Evolutionary conservation across 805 yeast species (phyloP).

Genomic region (Ogataea pini): DNA sequence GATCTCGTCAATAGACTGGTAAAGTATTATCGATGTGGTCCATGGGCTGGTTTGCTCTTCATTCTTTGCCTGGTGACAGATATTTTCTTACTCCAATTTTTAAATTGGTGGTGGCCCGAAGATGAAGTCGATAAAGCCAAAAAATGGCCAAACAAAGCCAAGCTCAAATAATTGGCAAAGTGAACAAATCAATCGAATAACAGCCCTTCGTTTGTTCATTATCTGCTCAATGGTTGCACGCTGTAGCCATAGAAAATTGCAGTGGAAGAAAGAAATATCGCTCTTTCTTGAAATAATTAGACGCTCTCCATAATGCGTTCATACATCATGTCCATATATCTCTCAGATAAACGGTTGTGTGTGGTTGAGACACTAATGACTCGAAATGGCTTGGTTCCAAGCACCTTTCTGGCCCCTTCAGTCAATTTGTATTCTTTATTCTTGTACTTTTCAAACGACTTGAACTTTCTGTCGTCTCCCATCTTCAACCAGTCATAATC

Average conservation of each 20-base stretch:
- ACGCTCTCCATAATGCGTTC: not conserved
- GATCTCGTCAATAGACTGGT: conserved; percentile 58
- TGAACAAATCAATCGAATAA: too few relatives aligned
- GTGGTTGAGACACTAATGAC: not conserved
- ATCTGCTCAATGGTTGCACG: too few relatives aligned
- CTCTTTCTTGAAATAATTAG: not conserved
- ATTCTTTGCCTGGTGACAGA: conserved; percentile 82
- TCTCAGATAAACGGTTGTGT: conserved; percentile 1
- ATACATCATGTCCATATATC: not conserved
- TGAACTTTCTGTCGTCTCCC: not conserved
- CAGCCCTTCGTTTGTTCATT: too few relatives aligned
- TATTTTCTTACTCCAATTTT: conserved; percentile 56
- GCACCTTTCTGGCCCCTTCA: not conserved
- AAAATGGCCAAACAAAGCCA: conserved; percentile 70
- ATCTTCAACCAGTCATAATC: conserved; percentile 8
- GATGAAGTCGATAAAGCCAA: conserved; percentile 68
- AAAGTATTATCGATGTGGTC: conserved; percentile 68
- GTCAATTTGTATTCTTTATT: not conserved
- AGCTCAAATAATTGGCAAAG: too few relatives aligned
- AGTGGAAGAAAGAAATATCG: too few relatives aligned
- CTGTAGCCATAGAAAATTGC: too few relatives aligned
- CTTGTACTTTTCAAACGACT: not conserved
- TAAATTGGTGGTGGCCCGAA: conserved; percentile 74
- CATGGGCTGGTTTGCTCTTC: conserved; percentile 85
- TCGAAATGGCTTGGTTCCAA: not conserved